phyloP scores from a whole-genome alignment of 352 stramenopile genomes.

The Nothophytophthora sp. region DNA sequence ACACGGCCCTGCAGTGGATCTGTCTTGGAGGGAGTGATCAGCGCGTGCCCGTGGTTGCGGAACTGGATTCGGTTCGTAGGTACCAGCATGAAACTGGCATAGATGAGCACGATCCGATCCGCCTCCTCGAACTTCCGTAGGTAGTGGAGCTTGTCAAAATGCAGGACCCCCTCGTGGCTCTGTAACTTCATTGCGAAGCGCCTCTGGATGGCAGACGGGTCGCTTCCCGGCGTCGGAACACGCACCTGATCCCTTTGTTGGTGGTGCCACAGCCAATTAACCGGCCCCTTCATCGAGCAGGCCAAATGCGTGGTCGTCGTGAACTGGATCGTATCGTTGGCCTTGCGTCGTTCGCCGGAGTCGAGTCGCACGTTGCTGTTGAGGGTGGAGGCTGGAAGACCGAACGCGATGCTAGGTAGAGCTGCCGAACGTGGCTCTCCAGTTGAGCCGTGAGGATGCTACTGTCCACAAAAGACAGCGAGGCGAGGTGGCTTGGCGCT shows the following conservation, averaged over 20 bases:
- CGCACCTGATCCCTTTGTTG: conserved; percentile 12
- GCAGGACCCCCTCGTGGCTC: conserved; percentile 8
- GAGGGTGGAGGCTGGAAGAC: not conserved
- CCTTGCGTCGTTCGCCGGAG: conserved; percentile 8
- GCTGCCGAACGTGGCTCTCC: too few relatives aligned
- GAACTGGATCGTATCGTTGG: conserved; percentile 15
- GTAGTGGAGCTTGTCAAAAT: conserved; percentile 16
- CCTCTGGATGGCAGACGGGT: conserved; percentile 13
- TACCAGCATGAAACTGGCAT: conserved; percentile 15
- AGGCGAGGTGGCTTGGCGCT: not conserved
- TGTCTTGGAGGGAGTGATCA: conserved; percentile 2
- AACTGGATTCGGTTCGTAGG: conserved; percentile 11
- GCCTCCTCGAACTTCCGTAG: conserved; percentile 10
- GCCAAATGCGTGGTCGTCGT: conserved; percentile 11
- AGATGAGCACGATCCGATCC: conserved; percentile 7
- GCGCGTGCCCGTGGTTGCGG: conserved; percentile 6
- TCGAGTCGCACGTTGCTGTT: conserved; percentile 4
- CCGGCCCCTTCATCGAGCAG: conserved; percentile 4
- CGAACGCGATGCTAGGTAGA: too few relatives aligned
- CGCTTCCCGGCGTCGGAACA: conserved; percentile 3
- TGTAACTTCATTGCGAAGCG: conserved; percentile 6
- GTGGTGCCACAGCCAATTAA: conserved; percentile 8
- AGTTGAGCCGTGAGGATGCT: too few relatives aligned
- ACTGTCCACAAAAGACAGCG: too few relatives aligned
- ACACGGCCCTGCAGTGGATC: not conserved